Conservation (phyloP, 2,329 filamentous ascomycete genomes). For the Rhynchosporium secalis region DNA sequence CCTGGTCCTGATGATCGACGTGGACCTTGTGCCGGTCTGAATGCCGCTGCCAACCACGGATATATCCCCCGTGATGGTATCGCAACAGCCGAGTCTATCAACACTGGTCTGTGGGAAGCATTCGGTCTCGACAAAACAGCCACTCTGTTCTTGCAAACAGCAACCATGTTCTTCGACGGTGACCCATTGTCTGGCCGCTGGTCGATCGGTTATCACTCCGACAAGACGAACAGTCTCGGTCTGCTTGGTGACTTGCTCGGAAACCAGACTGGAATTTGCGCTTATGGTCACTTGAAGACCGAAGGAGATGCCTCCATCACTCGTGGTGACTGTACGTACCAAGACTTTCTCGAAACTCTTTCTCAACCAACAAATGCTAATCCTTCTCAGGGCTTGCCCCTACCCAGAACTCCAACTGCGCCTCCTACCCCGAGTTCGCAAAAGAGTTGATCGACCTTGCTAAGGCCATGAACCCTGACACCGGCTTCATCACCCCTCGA, state of each 20-base stretch:
- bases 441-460: slow-evolving; percentile 26
- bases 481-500: slow-evolving; percentile 21
- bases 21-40: slow-evolving; percentile 41
- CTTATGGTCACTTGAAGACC: slow-evolving; percentile 25
- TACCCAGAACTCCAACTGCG: slow-evolving; percentile 27
- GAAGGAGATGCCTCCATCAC: slow-evolving; percentile 28
- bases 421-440: slow-evolving; percentile 26
- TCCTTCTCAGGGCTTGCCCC: slow-evolving; percentile 15
- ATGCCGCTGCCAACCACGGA: slow-evolving; percentile 45
- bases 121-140: slow-evolving; percentile 28
- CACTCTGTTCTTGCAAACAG: slow-evolving; percentile 23
- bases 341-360: not conserved
- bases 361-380: not conserved
- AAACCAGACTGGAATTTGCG: slow-evolving; percentile 26
- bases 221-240: slow-evolving; percentile 23
- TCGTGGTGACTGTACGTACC: slow-evolving; percentile 21
- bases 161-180: slow-evolving; percentile 28
- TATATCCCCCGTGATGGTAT: slow-evolving; percentile 37
- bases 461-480: slow-evolving; percentile 17
- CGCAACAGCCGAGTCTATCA: slow-evolving; percentile 16
- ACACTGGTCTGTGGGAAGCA: slow-evolving; percentile 20
- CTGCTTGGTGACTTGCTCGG: slow-evolving; percentile 21
- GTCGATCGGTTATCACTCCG: slow-evolving; percentile 25
- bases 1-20: slow-evolving; percentile 27
- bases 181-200: slow-evolving; percentile 25